These are phyloP conservation scores for Pichia sp. DNA, from an alignment of 1,139 yeast species.

Conservation along the genomic window DNA sequence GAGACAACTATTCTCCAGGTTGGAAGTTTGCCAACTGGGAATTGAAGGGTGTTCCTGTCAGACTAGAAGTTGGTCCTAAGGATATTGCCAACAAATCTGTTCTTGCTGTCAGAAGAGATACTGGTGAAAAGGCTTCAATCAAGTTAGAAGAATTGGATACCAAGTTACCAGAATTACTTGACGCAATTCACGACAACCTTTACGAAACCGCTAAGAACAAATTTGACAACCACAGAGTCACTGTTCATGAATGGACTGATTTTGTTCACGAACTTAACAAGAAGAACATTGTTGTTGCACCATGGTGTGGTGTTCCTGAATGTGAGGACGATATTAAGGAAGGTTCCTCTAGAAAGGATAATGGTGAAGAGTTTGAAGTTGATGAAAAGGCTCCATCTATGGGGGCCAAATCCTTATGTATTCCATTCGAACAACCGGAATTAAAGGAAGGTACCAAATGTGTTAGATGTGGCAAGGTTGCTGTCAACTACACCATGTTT, in stretches of 20 bases:
- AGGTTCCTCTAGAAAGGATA: slow-evolving; percentile 71
- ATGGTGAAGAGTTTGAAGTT: slow-evolving; percentile 74
- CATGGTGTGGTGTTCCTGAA: slow-evolving; percentile 94
- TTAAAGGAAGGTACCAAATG: slow-evolving; percentile 76
- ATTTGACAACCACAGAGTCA: slow-evolving; percentile 75
- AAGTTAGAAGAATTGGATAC: slow-evolving; percentile 56
- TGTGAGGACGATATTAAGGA: slow-evolving; percentile 98
- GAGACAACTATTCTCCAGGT: slow-evolving; percentile 95
- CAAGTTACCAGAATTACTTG: slow-evolving; percentile 69
- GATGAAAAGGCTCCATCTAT: slow-evolving; percentile 97
- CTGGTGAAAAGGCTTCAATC: slow-evolving; percentile 63
- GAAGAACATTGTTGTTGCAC: slow-evolving; percentile 84
- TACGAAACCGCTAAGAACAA: slow-evolving; percentile 71
- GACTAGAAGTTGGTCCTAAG: slow-evolving; percentile 94
- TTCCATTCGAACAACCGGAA: slow-evolving; percentile 87
- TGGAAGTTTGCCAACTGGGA: slow-evolving; percentile 99
- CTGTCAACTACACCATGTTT: slow-evolving; percentile 81
- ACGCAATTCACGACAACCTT: slow-evolving; percentile 69
- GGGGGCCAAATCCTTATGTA: slow-evolving; percentile 99
- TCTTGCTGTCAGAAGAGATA: slow-evolving; percentile 90
- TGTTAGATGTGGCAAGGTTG: slow-evolving; percentile 71
- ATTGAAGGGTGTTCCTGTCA: slow-evolving; percentile 89
- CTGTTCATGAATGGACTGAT: slow-evolving; percentile 81
- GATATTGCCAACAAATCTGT: slow-evolving; percentile 77
- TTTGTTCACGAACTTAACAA: slow-evolving; percentile 89